Conservation (phyloP, 352 stramenopile genomes). For the Phytopythium helicoides region DNA sequence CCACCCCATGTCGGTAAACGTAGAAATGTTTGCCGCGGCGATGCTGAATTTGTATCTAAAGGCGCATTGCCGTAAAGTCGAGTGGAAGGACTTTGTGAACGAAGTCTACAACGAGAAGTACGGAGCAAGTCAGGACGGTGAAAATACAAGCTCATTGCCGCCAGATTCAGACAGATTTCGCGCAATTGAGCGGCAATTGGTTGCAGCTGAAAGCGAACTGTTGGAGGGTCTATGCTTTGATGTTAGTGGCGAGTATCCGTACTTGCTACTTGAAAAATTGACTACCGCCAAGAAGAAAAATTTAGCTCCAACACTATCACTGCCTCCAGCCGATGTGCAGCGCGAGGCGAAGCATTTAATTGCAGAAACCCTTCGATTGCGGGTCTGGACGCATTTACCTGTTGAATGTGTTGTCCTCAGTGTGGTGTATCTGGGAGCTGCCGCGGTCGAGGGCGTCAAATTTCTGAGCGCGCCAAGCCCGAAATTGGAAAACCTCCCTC, state of each 20-base stretch:
- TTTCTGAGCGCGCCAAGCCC: conserved; percentile 5
- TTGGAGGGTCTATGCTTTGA: conserved; percentile 80
- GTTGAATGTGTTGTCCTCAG: conserved; percentile 70
- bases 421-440: conserved; percentile 65
- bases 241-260: conserved; percentile 65
- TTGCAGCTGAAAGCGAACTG: conserved; percentile 57
- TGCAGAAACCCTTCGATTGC: conserved; percentile 42
- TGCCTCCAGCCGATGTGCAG: conserved; percentile 45
- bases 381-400: conserved; percentile 60
- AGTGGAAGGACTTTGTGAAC: conserved; percentile 62
- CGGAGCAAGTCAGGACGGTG: conserved; percentile 7
- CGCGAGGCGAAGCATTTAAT: conserved; percentile 72
- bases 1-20: conserved; percentile 64
- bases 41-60: conserved; percentile 81
- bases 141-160: conserved; percentile 2
- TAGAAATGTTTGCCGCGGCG: conserved; percentile 62
- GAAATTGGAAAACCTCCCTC: background rate
- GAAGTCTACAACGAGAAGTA: conserved; percentile 72
- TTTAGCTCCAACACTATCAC: conserved; percentile 10
- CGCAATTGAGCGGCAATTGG: conserved; percentile 49
- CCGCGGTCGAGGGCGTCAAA: conserved; percentile 38
- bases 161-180: conserved; percentile 46
- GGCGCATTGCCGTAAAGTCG: conserved; percentile 53
- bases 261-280: conserved; percentile 66
- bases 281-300: conserved; percentile 53